Evolutionary conservation across 2,329 filamentous ascomycete species (phyloP).

Genomic region (Colletotrichum orchidophilum): DNA sequence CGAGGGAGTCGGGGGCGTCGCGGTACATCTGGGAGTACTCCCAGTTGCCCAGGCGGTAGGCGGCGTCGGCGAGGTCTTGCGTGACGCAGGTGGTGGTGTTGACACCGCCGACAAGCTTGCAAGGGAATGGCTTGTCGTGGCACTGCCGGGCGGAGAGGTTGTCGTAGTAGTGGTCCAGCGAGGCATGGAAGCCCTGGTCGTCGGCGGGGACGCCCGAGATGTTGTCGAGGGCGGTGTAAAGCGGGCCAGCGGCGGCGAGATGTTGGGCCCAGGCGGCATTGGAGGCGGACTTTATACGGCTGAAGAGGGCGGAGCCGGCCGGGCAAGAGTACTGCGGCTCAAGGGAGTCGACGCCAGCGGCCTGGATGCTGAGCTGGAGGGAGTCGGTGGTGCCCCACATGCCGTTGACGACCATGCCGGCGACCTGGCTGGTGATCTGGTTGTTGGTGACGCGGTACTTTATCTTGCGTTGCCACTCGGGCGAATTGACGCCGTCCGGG

Average conservation of each 20-base stretch:
- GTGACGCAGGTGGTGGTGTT: conserved; percentile 68
- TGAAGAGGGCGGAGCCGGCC: conserved; percentile 54
- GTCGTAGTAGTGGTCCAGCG: conserved; percentile 86
- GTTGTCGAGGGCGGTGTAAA: conserved; percentile 71
- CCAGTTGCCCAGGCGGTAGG: conserved; percentile 81
- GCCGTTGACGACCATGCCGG: conserved; percentile 76
- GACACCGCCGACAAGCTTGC: conserved; percentile 58
- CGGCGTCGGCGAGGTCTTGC: conserved; percentile 69
- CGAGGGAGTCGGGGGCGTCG: conserved; percentile 69
- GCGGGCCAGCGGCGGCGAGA: conserved; percentile 60
- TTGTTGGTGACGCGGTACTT: conserved; percentile 82
- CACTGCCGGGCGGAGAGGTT: conserved; percentile 84
- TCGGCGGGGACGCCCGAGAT: conserved; percentile 71
- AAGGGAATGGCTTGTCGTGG: conserved; percentile 77
- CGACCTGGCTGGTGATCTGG: conserved; percentile 83
- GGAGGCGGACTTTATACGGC: conserved; percentile 52
- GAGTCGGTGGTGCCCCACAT: conserved; percentile 65
- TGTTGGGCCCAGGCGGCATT: conserved; percentile 70
- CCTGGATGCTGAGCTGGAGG: conserved; percentile 53
- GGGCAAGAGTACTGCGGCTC: conserved; percentile 78
- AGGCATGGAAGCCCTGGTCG: conserved; percentile 72
- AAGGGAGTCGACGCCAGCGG: conserved; percentile 72
- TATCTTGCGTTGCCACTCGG: conserved; percentile 56
- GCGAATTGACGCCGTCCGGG: conserved; percentile 41
- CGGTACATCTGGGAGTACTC: conserved; percentile 85